Base-by-base conservation (phyloP, 352 stramenopile genomes). In the Phytophthora sp. region DNA sequence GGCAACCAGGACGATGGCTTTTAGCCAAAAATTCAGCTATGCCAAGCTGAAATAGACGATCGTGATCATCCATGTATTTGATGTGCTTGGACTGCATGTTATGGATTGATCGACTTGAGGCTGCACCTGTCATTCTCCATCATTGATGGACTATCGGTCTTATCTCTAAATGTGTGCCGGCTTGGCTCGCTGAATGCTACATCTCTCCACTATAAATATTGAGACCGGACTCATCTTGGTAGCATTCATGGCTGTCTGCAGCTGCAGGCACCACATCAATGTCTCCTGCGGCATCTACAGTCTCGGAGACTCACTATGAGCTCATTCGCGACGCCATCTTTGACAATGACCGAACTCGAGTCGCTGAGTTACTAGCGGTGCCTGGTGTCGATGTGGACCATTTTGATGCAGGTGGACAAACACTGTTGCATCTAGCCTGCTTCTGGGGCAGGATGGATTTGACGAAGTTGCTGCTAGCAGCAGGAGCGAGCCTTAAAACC, bases 401-500 rank as follows among this genome's bases (percentile, higher is more conserved):
- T 41, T 85, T 84, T n/a, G 84, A 92, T 39, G 77, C 84, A 32
- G 79, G 79, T 3, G 84, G 84, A 0, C 84, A 92, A 56, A 92
- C 84, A 17, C 38, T 92, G 66, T 62, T 92, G 37, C 84, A 92
- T 43, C 65, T 92, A 27, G 84, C 84, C 32, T 80, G 81, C 39
- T 92, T 92, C 39, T 91, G 81, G 81, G 84, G 84, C 0, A 75
- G 84, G 17, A 89, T 87, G 63, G 71, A 84, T 5, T 49, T 91
- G 31, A 71, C 82, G 43, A 89, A 89, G 44, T 27, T 89, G 54
- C 62, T 92, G 15, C 55, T 92, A 1, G 68, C 68, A n/a, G 66
- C 66, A 24, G 77, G 81, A 6, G 84, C 81, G 18, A 92, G 74
- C 50, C 65, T 91, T 32, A 91, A 89, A 62, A 74, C 76, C 13